Conservation (phyloP, 2,329 filamentous ascomycete genomes). For the Chaetomiaceae sp. region DNA sequence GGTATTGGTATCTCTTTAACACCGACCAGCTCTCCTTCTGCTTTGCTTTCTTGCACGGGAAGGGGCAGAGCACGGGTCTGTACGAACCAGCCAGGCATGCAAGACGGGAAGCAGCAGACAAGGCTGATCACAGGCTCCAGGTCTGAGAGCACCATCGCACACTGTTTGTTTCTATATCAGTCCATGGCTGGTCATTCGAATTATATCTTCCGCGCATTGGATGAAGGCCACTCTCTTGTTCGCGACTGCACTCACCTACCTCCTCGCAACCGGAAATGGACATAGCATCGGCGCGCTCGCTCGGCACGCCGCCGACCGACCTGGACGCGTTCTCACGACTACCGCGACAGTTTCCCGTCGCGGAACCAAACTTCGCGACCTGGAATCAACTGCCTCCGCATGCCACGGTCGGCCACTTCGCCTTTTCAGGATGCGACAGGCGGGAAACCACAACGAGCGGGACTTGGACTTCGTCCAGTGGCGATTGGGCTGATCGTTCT, state of each 20-base stretch:
- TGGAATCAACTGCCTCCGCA: constrained; percentile 10
- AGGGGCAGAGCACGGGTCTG: constrained; percentile 7
- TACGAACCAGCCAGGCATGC: constrained; percentile 7
- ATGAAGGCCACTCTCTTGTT: background rate
- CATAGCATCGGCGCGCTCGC: constrained; percentile 4
- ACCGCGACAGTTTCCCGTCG: background rate
- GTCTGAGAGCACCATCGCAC: background rate
- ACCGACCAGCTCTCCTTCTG: background rate
- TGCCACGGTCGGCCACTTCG: constrained; percentile 19
- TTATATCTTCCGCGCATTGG: background rate
- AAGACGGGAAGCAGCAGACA: constrained; percentile 17
- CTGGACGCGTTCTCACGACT: constrained; percentile 3
- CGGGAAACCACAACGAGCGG: constrained; percentile 38
- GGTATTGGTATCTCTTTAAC: too few relatives aligned
- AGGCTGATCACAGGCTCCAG: background rate
- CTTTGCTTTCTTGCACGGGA: constrained; percentile 8
- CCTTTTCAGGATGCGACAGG: constrained; percentile 16
- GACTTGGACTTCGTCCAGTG: constrained; percentile 55
- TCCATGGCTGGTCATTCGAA: background rate
- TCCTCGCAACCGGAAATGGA: constrained; percentile 7
- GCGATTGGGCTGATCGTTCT: constrained; percentile 42
- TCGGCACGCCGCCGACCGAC: constrained; percentile 11
- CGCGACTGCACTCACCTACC: background rate
- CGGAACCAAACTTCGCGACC: constrained; percentile 1
- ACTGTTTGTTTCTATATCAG: background rate